Evolutionary conservation across 805 yeast genomes (phyloP), one percentile per base, ranked within the genome.

Genomic region (Saturnispora hagleri): DNA sequence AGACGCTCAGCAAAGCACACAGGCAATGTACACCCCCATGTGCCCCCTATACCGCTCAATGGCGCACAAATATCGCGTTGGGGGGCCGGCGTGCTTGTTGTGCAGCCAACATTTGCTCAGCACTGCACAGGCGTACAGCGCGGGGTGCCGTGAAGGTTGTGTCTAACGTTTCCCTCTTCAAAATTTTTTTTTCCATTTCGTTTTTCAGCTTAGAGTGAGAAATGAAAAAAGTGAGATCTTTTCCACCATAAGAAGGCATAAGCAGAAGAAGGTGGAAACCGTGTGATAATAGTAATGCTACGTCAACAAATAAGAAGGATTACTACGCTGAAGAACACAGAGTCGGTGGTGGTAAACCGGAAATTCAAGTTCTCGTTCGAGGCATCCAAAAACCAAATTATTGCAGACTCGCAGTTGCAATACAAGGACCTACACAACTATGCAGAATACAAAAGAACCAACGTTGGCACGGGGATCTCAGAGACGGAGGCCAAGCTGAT

Each of bases 401-500:
- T 61, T 10, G 45, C 53, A 13, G 50, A 51, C 7, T 35, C 50
- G 1, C 58, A 60, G 12, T 47, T 63, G 10, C 31, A 51, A 10
- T 33, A 44, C 9, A 52, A 58, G 46, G 47, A 63, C 47, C 56
- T 58, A 26, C 58, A 64, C 4, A 64, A 67, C 36, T 71, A 69
- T 55, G 68, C 68, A 1, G 52, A 58, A 8, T 68, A 72, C 56
- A 54, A 59, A 47, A 60, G 55, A 42, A 40, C 20, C 60, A 66
- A 2, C 55, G 53, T n/a, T 47, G 58, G 49, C 35, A 54, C 58
- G 48, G 60, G 67, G 22, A 62, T 80, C 33, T 55, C 77, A 0
- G 83, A 80, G 51, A 78, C 73, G 26, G 70, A 75, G 18, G 85
- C 86, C 3, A 55, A 61, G 3, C 69, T 78, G 61, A 79, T 89